These are phyloP conservation scores for Roridomyces roridus DNA, from an alignment of 768 basidiomycete species.

Conservation along the genomic window DNA sequence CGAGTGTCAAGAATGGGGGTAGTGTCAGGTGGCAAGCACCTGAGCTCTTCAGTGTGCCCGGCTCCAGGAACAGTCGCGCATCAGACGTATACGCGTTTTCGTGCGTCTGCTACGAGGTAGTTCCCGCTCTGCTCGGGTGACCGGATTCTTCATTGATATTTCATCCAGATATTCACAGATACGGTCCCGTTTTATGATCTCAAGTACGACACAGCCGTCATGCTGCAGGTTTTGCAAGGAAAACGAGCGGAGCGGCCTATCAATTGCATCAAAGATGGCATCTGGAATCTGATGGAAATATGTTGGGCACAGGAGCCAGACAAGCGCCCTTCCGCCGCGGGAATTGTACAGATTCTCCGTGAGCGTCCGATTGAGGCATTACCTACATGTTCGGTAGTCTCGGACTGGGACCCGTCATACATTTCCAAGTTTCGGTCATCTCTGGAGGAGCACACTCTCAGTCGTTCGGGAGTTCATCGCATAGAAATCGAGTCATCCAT, in stretches of 20 bases:
- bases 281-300: conserved; percentile 19
- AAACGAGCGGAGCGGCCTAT: neutral
- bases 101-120: conserved; percentile 37
- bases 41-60: conserved; percentile 27
- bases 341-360: conserved; percentile 13
- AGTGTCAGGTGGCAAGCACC: conserved; percentile 36
- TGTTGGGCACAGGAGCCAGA: conserved; percentile 12
- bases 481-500: too few species aligned
- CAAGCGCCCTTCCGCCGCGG: conserved; percentile 7
- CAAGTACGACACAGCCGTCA: conserved; percentile 21
- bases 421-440: conserved; percentile 22
- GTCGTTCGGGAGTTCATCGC: too few species aligned
- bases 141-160: neutral
- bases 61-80: conserved; percentile 23
- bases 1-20: conserved; percentile 23
- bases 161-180: conserved; percentile 32
- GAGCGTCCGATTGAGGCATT: conserved; percentile 12
- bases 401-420: conserved; percentile 22
- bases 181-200: conserved; percentile 27
- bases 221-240: conserved; percentile 25
- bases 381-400: conserved; percentile 1
- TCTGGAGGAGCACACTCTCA: conserved; percentile 22
- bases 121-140: neutral
- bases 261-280: neutral
- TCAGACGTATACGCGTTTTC: conserved; percentile 38